Evolutionary conservation across 2,329 filamentous ascomycete genomes (phyloP), one percentile per base, ranked within the genome.

Genomic region (Colletotrichum sp.): DNA sequence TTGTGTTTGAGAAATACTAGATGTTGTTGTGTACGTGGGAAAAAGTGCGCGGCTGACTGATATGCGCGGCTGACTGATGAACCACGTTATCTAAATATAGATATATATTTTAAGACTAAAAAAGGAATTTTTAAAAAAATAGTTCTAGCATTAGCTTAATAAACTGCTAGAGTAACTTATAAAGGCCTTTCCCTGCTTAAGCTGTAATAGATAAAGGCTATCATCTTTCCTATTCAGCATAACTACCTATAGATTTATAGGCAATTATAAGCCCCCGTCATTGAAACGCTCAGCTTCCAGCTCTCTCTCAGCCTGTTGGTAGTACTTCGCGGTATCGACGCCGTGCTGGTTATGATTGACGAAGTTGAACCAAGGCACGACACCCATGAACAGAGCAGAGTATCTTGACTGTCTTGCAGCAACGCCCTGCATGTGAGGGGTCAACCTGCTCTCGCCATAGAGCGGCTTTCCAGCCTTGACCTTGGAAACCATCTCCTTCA

Each of bases 271-370:
- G n/a, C 31, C 43, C 43, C n/a, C 33, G 16, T 13, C n/a, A 11
- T 59, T 59, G 9, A 72, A 18, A 38, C 75, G 77, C 88, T 98
- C 95, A 51, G 92, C 93, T 86, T 98, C 97, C 80, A 99, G 86
- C 85, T 99, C 97, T 83, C 93, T 89, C 89, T 99, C 97, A 9
- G 97, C 97, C 84, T 98, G 95, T 83, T 93, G 93, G 86, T 98
- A 99, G 87, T 99, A 99, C 88, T 99, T 99, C 77, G 96, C 95
- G 36, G 97, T 99, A 83, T 99, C 97, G 73, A 99, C 94, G 78
- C 97, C 97, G 83, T 99, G 97, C 90, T 97, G 87, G 82, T 91
- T 93, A 86, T 99, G 97, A 86, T 99, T 98, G 81, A 98, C 96
- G 86, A 99, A 94, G 88, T 99, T 99, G 87, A 98, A 96, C 97